Evolutionary conservation across 2,329 filamentous ascomycete genomes (phyloP).

Genomic region (Diaporthe batatas): DNA sequence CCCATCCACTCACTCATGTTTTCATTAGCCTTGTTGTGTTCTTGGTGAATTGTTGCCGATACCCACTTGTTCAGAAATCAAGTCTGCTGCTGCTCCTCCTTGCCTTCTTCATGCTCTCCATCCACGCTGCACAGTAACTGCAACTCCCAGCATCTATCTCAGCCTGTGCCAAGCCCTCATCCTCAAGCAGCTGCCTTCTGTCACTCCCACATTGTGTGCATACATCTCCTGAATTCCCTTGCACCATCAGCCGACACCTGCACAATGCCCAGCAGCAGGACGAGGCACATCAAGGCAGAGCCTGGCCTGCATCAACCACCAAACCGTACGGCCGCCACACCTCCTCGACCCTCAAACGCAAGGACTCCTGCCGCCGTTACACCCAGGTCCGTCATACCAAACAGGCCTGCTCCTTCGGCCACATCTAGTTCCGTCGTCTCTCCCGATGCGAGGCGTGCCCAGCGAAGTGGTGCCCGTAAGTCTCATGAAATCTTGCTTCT

Average conservation of each 20-base stretch:
- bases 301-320: conserved; percentile 21
- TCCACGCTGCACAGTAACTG: not conserved
- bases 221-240: not conserved
- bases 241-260: not conserved
- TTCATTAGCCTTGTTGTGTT: not conserved
- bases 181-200: not conserved
- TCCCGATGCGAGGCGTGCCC: conserved; percentile 37
- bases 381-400: conserved; percentile 31
- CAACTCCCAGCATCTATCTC: not conserved
- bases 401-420: conserved; percentile 33
- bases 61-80: conserved; percentile 1
- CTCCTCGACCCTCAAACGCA: conserved; percentile 4
- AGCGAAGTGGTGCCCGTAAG: conserved; percentile 47
- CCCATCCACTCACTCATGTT: not conserved
- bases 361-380: conserved; percentile 18
- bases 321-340: not conserved
- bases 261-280: conserved; percentile 28
- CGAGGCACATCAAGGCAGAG: conserved; percentile 35
- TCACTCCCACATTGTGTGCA: not conserved
- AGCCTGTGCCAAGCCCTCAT: not conserved
- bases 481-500: conserved; percentile 1
- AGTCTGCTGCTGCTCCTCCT: not conserved
- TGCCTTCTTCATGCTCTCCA: not conserved
- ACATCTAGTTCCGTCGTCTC: conserved; percentile 32
- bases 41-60: not conserved